Conservation (phyloP, 768 basidiomycete species). For the Mycena galericulata region DNA sequence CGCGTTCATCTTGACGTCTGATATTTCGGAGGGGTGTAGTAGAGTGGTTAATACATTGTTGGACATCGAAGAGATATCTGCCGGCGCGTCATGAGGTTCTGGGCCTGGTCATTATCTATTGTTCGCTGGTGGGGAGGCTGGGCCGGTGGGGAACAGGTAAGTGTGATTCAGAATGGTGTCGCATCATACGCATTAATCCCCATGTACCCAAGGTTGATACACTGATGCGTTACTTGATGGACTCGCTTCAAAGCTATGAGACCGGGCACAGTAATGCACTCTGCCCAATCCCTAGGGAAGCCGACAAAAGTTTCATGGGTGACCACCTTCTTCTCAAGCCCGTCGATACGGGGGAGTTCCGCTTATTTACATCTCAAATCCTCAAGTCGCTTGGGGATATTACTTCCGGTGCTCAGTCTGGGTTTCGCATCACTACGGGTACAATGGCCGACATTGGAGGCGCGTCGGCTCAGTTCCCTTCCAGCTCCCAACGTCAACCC, state of each 20-base stretch:
- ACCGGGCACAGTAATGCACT: constrained; percentile 44
- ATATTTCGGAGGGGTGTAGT: too few species aligned
- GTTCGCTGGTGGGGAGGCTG: constrained; percentile 59
- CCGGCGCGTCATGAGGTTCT: too few species aligned
- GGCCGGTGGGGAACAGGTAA: constrained; percentile 52
- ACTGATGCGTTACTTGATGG: constrained; percentile 49
- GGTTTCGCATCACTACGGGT: too few species aligned
- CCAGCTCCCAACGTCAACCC: too few species aligned
- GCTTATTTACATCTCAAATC: constrained; percentile 15
- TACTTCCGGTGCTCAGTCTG: not conserved
- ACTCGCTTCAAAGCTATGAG: constrained; percentile 48
- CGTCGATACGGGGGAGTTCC: constrained; percentile 37
- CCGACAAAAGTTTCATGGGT: constrained; percentile 42
- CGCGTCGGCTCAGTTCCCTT: too few species aligned
- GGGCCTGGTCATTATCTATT: constrained; percentile 50
- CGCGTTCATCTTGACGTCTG: too few species aligned
- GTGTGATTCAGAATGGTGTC: too few species aligned
- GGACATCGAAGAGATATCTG: too few species aligned
- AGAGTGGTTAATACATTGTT: too few species aligned
- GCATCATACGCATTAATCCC: too few species aligned
- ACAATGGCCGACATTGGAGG: too few species aligned
- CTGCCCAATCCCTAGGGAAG: constrained; percentile 38
- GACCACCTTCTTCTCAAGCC: constrained; percentile 35
- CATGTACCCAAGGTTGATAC: constrained; percentile 43
- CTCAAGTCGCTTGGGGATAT: not conserved